Conservation (phyloP, 768 basidiomycete genomes). For the Gyrodon lividus region DNA sequence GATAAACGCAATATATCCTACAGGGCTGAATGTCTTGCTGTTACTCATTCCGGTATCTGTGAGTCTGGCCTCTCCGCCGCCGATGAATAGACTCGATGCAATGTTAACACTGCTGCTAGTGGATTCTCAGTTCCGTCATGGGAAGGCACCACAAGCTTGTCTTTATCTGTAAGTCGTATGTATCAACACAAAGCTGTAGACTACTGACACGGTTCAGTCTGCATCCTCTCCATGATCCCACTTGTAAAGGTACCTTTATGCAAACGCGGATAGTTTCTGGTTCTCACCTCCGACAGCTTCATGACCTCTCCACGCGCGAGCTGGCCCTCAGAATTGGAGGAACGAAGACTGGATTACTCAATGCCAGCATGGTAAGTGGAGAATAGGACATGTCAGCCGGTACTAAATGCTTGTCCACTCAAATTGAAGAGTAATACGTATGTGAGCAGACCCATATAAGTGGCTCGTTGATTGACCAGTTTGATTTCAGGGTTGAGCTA, state of each 20-base stretch:
- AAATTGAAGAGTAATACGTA: conserved; percentile 62
- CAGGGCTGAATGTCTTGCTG: conserved; percentile 72
- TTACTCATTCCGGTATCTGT: conserved; percentile 70
- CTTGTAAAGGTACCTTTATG: conserved; percentile 59
- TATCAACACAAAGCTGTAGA: not conserved
- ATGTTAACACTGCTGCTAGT: conserved; percentile 38
- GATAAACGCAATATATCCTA: not conserved
- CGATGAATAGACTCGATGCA: not conserved
- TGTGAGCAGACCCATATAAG: conserved; percentile 25
- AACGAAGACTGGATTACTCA: conserved; percentile 72
- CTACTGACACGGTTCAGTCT: conserved; percentile 41
- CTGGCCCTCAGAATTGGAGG: conserved; percentile 76
- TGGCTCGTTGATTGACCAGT: conserved; percentile 1
- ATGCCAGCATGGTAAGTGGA: conserved; percentile 68
- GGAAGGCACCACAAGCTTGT: conserved; percentile 51
- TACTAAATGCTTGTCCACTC: conserved; percentile 5
- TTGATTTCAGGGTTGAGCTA: conserved; percentile 48
- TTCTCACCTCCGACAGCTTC: conserved; percentile 45
- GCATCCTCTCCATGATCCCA: conserved; percentile 70
- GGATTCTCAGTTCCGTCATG: conserved; percentile 50
- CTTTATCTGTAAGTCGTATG: conserved; percentile 53
- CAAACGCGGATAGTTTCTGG: not conserved
- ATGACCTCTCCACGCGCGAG: conserved; percentile 75
- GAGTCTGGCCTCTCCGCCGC: conserved; percentile 20
- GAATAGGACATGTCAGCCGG: not conserved